These are phyloP conservation scores for Amanita brunnescens DNA, from an alignment of 768 basidiomycete species.

Conservation along the genomic window DNA sequence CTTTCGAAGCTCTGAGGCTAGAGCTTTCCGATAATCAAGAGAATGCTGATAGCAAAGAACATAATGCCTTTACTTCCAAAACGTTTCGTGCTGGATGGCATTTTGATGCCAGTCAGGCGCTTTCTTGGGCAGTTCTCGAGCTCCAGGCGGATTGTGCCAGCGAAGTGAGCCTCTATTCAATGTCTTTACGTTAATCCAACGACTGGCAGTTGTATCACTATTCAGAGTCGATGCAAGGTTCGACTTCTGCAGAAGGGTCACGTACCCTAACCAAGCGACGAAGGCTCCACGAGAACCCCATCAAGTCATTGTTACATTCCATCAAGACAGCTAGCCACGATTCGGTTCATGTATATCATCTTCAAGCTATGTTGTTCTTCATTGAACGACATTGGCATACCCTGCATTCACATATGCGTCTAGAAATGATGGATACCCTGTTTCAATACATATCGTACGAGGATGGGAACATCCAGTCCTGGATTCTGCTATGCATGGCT, in stretches of 20 bases:
- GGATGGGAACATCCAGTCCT: constrained; percentile 63
- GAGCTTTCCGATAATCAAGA: constrained; percentile 25
- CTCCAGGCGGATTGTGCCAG: constrained; percentile 72
- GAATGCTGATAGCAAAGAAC: constrained; percentile 13
- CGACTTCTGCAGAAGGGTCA: constrained; percentile 14
- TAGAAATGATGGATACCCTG: constrained; percentile 46
- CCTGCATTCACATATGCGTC: constrained; percentile 51
- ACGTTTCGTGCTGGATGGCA: constrained; percentile 70
- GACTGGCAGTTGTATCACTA: constrained; percentile 48
- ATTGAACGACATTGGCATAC: constrained; percentile 68
- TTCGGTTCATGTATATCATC: constrained; percentile 34
- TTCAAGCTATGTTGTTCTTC: constrained; percentile 82
- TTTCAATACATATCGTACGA: constrained; percentile 55
- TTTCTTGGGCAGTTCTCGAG: constrained; percentile 73
- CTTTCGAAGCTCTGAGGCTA: constrained; percentile 57
- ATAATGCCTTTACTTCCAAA: constrained; percentile 42
- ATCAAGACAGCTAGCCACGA: constrained; percentile 28
- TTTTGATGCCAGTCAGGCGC: constrained; percentile 61
- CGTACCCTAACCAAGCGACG: constrained; percentile 38
- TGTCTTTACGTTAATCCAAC: constrained; percentile 3
- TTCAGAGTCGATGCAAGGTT: constrained; percentile 45
- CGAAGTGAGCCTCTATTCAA: constrained; percentile 35
- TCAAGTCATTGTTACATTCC: constrained; percentile 43
- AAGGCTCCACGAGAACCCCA: constrained; percentile 45
- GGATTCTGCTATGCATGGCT: constrained; percentile 78